These are phyloP conservation scores for Penicillium sclerotiorum DNA, from an alignment of 2,329 filamentous ascomycete genomes.

Conservation along the genomic window DNA sequence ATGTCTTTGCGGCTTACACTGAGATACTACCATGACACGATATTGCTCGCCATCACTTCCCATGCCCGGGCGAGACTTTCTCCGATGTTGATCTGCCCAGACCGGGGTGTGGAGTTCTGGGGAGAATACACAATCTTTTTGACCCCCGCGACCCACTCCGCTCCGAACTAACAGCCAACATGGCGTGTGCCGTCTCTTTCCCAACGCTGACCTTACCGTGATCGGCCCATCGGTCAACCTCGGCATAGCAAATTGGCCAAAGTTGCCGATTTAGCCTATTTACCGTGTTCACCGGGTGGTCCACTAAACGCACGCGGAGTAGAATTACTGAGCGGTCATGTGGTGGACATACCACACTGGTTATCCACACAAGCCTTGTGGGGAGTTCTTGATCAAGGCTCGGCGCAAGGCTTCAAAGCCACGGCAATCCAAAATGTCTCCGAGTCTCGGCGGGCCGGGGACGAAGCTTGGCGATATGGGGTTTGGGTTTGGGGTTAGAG, in stretches of 20 bases:
- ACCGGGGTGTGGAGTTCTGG: conserved; percentile 14
- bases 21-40: too few species aligned
- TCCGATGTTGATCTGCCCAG: conserved; percentile 9
- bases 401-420: not conserved
- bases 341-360: too few species aligned
- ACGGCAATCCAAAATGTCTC: conserved; percentile 10
- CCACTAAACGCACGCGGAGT: not conserved
- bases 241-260: not conserved
- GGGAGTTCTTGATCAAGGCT: too few species aligned
- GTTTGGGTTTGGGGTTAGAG: conserved; percentile 1
- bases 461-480: conserved; percentile 19
- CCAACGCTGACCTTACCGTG: not conserved
- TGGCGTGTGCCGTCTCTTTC: not conserved
- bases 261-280: conserved; percentile 12
- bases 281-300: not conserved
- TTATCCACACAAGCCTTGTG: too few species aligned
- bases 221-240: conserved; percentile 9
- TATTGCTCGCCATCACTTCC: too few species aligned
- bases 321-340: not conserved
- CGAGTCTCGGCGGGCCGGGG: conserved; percentile 15
- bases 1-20: not conserved
- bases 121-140: not conserved
- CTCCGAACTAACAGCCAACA: not conserved
- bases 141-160: conserved; percentile 14
- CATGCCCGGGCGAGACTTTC: conserved; percentile 5